phyloP scores from a whole-genome alignment of 495 filamentous ascomycete species.

The Lasiosphaeria miniovina region DNA sequence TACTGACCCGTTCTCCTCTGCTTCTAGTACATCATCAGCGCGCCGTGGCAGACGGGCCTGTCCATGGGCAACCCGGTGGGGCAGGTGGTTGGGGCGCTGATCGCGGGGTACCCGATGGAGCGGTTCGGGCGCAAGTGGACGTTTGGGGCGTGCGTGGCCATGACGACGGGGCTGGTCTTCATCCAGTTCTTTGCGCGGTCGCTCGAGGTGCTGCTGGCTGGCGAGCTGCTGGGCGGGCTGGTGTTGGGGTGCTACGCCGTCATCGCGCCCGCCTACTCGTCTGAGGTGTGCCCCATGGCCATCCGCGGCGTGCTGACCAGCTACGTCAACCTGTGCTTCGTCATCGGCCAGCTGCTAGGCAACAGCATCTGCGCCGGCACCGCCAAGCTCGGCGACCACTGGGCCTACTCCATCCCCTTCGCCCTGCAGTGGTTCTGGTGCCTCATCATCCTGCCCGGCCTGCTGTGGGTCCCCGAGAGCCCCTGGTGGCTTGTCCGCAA shows the following conservation, averaged over 20 bases:
- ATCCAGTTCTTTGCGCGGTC: conserved; percentile 56
- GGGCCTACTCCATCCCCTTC: conserved; percentile 58
- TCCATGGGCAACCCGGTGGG: conserved; percentile 45
- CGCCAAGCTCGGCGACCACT: conserved; percentile 37
- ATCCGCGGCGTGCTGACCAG: conserved; percentile 56
- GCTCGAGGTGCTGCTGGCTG: conserved; percentile 41
- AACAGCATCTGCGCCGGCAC: conserved; percentile 53
- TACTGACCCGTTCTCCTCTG: neutral
- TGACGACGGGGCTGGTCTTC: conserved; percentile 50
- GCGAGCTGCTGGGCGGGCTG: conserved; percentile 52
- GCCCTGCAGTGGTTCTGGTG: conserved; percentile 68
- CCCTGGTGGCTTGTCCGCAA: conserved; percentile 65
- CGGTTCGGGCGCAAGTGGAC: conserved; percentile 45
- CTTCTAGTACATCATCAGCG: conserved; percentile 27
- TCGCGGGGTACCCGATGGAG: conserved; percentile 46
- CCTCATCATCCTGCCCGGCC: conserved; percentile 52
- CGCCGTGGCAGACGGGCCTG: conserved; percentile 48
- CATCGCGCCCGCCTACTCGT: conserved; percentile 60
- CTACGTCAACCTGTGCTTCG: conserved; percentile 66
- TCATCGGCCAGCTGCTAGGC: conserved; percentile 60
- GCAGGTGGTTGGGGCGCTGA: conserved; percentile 45
- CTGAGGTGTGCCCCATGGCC: conserved; percentile 58
- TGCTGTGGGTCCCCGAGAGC: conserved; percentile 58
- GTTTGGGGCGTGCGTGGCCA: conserved; percentile 38
- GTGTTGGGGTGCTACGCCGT: conserved; percentile 52